Evolutionary conservation across 441 rosid species (phyloP), one percentile per base, ranked within the genome.

Genomic region (Metrosideros polymorpha): DNA sequence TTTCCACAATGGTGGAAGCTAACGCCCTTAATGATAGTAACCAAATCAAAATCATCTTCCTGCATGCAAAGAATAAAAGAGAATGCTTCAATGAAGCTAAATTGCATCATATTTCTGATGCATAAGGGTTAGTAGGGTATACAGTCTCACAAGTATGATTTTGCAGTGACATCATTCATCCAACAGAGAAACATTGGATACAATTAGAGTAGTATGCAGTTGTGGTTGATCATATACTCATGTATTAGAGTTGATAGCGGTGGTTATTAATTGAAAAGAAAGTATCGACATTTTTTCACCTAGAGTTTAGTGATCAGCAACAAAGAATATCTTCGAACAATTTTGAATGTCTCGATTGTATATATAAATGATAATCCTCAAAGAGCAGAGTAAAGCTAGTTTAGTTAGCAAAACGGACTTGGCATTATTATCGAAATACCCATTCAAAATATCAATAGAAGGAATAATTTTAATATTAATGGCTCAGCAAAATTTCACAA

Each of bases 1-100:
- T 90, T 91, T 77, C 96, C 93, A 82, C 93, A 92, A 84, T 98
- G 95, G 88, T 95, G 94, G 89, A 93, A 94, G 77, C 90, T 82
- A 87, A 95, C 85, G 61, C 95, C 94, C 92, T 92, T 95, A 87
- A 97, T 91, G 89, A 89, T 90, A 87, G 91, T 91, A 71, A 91
- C 93, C 87, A 97, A 89, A 92, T 94, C 94, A 85, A 96, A 85
- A 84, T 89, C 95, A 84, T 94, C 94, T 88, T 96, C 98, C 98
- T 97, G 92, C 86, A 84, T 71, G 14, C n/a, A 55, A 75, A 86
- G 50, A 85, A 76, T 84, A 55, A 66, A 63, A 32, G 76, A 63
- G 22, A 39, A 32, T 22, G 43, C 76, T 32, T 63, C 43, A 32
- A 8, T 32, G 43, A 63, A 32, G 27, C 43, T 32, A 63, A 63